Conservation (phyloP, 192 early-diverging fungal genomes). For the Funneliformis mosseae region DNA sequence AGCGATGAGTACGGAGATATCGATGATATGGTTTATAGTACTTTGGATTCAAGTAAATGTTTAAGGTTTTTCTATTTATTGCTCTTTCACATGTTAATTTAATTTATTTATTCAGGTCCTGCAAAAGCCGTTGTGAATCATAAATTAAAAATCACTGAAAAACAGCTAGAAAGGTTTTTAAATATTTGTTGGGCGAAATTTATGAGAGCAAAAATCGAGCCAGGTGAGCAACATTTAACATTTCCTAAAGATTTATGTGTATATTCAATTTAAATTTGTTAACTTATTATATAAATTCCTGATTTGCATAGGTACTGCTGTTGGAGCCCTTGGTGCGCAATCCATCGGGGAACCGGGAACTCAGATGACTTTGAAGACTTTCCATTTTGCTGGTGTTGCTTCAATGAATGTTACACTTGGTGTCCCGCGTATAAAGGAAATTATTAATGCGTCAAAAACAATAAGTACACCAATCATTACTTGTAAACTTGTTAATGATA, state of each 20-base stretch:
- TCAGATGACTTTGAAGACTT: conserved; percentile 99
- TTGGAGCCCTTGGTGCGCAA: conserved; percentile 96
- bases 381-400: conserved; percentile 99
- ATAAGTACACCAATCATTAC: conserved; percentile 93
- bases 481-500: conserved; percentile 69
- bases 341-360: conserved; percentile 98
- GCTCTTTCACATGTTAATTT: background rate
- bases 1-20: conserved; percentile 59
- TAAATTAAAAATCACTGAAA: conserved; percentile 69
- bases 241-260: background rate
- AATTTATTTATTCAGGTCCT: background rate
- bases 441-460: conserved; percentile 98
- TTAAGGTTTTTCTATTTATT: background rate
- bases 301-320: conserved; percentile 61
- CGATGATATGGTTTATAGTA: conserved; percentile 50
- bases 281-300: background rate
- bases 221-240: conserved; percentile 51
- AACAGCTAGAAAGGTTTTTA: conserved; percentile 75
- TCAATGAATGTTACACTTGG: conserved; percentile 99
- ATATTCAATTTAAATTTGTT: background rate
- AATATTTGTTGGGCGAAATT: conserved; percentile 83
- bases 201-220: conserved; percentile 88
- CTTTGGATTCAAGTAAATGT: conserved; percentile 7
- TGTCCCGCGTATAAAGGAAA: conserved; percentile 99
- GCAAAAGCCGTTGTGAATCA: conserved; percentile 56